phyloP scores from a whole-genome alignment of 306 rosid species.

The Trifolium repens region DNA sequence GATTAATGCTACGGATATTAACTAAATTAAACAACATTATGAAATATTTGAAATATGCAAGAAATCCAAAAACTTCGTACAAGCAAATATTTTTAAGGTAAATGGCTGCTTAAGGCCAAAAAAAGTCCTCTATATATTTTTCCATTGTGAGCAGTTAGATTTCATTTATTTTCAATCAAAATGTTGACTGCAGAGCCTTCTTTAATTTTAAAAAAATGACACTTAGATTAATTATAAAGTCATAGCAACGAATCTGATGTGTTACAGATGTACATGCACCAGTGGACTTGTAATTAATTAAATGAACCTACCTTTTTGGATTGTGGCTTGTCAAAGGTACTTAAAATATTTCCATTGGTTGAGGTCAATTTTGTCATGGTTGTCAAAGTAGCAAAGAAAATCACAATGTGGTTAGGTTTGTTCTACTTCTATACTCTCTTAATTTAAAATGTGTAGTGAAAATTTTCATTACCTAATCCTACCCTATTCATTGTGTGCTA shows the following conservation, averaged over 20 bases:
- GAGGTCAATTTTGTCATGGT: slow-evolving; percentile 54
- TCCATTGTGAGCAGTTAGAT: slow-evolving; percentile 54
- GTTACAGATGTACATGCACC: slow-evolving; percentile 48
- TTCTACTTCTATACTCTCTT: slow-evolving; percentile 40
- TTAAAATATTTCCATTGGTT: slow-evolving; percentile 39
- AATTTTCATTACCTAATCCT: slow-evolving; percentile 73
- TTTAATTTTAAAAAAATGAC: neutral
- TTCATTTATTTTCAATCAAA: slow-evolving; percentile 51
- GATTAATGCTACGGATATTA: slow-evolving; percentile 14
- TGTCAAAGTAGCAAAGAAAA: slow-evolving; percentile 63
- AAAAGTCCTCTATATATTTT: slow-evolving; percentile 27
- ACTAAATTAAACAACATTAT: slow-evolving; percentile 10
- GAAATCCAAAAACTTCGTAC: slow-evolving; percentile 11
- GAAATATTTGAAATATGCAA: slow-evolving; percentile 26
- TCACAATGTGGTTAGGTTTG: slow-evolving; percentile 65
- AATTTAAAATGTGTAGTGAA: slow-evolving; percentile 36
- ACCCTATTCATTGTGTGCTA: slow-evolving; percentile 53
- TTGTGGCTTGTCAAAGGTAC: slow-evolving; percentile 44
- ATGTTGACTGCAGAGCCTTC: slow-evolving; percentile 53
- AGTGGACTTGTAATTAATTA: slow-evolving; percentile 46
- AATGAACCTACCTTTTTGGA: slow-evolving; percentile 36
- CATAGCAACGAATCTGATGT: slow-evolving; percentile 48
- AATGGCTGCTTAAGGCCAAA: slow-evolving; percentile 33
- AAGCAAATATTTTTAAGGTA: slow-evolving; percentile 2
- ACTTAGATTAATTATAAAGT: slow-evolving; percentile 37